phyloP scores from a whole-genome alignment of 768 basidiomycete species.

The Pulveroboletus sp. region DNA sequence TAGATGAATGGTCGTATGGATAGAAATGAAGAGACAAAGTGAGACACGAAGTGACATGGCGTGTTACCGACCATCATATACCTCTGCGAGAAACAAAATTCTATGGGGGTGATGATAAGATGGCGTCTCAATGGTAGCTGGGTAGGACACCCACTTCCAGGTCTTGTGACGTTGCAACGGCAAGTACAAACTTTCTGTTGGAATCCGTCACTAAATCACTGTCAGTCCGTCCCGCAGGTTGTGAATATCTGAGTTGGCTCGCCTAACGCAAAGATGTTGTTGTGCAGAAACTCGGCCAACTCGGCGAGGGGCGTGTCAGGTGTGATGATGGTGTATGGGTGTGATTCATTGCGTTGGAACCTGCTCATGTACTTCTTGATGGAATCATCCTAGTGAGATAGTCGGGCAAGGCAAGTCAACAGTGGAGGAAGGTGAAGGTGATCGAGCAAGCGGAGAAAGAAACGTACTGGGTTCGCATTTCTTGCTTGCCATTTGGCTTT shows the following conservation, averaged over 20 bases:
- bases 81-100: constrained; percentile 30
- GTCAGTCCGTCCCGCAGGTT: background rate
- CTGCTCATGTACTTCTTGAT: constrained; percentile 66
- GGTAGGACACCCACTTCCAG: constrained; percentile 38
- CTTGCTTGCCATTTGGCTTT: constrained; percentile 78
- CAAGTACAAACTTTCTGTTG: constrained; percentile 77
- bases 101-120: constrained; percentile 9
- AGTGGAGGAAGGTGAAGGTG: background rate
- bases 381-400: constrained; percentile 53
- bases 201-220: constrained; percentile 69
- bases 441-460: background rate
- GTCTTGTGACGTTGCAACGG: constrained; percentile 72
- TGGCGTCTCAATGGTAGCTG: background rate
- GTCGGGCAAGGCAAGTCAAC: background rate
- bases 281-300: constrained; percentile 71
- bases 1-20: background rate
- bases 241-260: constrained; percentile 13
- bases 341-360: constrained; percentile 59
- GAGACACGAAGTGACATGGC: background rate
- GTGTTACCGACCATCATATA: constrained; percentile 10
- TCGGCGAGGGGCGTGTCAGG: constrained; percentile 75
- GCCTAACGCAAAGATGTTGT: constrained; percentile 77
- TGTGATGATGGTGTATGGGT: constrained; percentile 77
- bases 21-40: background rate
- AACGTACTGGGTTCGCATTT: constrained; percentile 61